These are phyloP conservation scores for Thalassiosira oceanica DNA, from an alignment of 352 stramenopile species.

Conservation along the genomic window DNA sequence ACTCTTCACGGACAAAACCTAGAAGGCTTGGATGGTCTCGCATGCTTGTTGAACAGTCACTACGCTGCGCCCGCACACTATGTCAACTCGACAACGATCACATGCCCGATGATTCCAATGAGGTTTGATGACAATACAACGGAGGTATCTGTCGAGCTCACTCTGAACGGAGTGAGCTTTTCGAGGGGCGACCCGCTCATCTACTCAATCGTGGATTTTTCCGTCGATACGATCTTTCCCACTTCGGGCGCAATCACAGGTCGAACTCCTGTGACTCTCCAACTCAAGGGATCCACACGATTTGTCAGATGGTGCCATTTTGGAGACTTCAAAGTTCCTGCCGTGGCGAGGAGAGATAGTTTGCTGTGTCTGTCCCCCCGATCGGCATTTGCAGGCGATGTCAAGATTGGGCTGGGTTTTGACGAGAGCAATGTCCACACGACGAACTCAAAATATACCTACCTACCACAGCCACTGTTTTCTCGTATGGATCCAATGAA, in stretches of 20 bases:
- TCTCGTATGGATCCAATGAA: constrained; percentile 20
- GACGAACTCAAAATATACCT: constrained; percentile 37
- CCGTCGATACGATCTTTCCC: constrained; percentile 52
- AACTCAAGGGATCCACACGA: not conserved
- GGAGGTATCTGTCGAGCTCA: constrained; percentile 28
- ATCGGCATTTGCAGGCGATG: not conserved
- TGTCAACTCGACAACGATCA: constrained; percentile 31
- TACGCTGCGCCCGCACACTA: constrained; percentile 24
- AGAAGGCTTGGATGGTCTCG: constrained; percentile 37
- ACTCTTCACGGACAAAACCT: constrained; percentile 37
- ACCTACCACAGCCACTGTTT: constrained; percentile 31
- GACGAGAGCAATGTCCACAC: constrained; percentile 34
- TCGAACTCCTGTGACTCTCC: constrained; percentile 57
- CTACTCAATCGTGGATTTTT: constrained; percentile 41
- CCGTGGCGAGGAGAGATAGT: constrained; percentile 3
- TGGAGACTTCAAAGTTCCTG: constrained; percentile 14
- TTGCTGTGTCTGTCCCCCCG: constrained; percentile 37
- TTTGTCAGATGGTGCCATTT: too few relatives aligned
- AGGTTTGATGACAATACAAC: constrained; percentile 8
- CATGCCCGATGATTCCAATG: constrained; percentile 32
- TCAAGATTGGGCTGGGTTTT: constrained; percentile 35
- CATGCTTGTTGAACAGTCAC: constrained; percentile 36
- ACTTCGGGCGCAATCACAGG: constrained; percentile 54
- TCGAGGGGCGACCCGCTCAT: constrained; percentile 5
- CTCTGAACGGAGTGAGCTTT: constrained; percentile 17